These are phyloP conservation scores for Quercus tomentella DNA, from an alignment of 331 rosid species.

Conservation along the genomic window DNA sequence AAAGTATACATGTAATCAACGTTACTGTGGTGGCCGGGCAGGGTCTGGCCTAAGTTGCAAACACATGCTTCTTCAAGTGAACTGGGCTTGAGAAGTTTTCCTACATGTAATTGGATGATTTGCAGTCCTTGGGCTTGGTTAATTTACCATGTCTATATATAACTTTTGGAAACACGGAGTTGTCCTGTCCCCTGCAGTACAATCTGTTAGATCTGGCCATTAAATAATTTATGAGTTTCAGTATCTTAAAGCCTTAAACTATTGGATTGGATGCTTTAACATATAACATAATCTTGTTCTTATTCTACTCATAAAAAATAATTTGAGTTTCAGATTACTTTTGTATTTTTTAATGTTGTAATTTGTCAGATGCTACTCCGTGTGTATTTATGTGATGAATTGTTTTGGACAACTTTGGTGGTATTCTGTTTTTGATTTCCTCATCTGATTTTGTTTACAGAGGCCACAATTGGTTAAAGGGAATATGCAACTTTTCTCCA, in stretches of 20 bases:
- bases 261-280: no score
- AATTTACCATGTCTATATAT: not conserved
- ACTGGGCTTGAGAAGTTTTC: not conserved
- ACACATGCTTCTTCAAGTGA: not conserved
- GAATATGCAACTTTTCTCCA: slow-evolving; percentile 93
- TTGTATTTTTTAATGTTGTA: not conserved
- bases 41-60: no score
- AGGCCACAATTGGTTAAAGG: slow-evolving; percentile 98
- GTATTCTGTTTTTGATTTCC: slow-evolving; percentile 11
- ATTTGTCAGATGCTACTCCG: not conserved
- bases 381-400: not conserved
- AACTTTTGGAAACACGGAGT: not conserved
- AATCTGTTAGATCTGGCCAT: not conserved
- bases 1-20: not conserved
- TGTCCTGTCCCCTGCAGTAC: not conserved
- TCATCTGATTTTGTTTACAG: slow-evolving; percentile 34
- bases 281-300: no score
- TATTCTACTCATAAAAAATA: no score
- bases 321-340: no score
- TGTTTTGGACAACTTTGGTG: not conserved
- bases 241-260: no score
- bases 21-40: no score
- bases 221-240: not conserved
- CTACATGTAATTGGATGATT: not conserved
- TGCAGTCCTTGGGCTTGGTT: no score